Evolutionary conservation across 169 alveolate species (phyloP).

Genomic region (Cryptosporidium meleagridis): DNA sequence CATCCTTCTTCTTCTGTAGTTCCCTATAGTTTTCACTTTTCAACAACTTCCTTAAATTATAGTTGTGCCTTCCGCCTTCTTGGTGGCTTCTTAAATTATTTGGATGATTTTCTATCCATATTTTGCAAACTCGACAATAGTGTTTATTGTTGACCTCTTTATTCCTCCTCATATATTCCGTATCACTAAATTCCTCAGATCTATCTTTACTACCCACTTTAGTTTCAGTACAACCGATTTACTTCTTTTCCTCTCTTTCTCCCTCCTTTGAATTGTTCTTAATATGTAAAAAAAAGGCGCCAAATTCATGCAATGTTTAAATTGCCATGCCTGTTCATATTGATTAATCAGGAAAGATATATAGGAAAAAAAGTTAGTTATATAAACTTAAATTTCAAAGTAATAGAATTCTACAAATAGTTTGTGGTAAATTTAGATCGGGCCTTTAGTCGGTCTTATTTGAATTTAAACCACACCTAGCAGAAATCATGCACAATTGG

Average conservation of each 20-base stretch:
- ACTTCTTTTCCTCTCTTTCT: not conserved
- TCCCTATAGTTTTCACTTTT: slow-evolving; percentile 44
- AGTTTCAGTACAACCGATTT: not conserved
- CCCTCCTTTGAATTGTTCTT: not conserved
- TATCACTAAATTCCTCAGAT: not conserved
- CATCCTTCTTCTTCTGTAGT: slow-evolving; percentile 6
- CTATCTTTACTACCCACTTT: not conserved
- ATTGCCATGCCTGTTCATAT: not conserved
- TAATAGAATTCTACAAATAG: not conserved
- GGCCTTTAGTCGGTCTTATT: not conserved
- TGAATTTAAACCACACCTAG: slow-evolving; percentile 35
- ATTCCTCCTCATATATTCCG: slow-evolving; percentile 8
- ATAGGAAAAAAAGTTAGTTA: not conserved
- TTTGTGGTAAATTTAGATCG: not conserved
- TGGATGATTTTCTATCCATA: slow-evolving; percentile 67
- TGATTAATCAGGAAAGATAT: not conserved
- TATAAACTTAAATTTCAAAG: not conserved
- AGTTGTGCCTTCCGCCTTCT: slow-evolving; percentile 66
- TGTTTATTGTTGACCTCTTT: slow-evolving; percentile 9
- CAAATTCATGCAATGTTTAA: not conserved
- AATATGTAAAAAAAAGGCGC: not conserved
- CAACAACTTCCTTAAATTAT: slow-evolving; percentile 26
- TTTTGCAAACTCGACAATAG: slow-evolving; percentile 52
- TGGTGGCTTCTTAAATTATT: slow-evolving; percentile 46
- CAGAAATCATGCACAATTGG: slow-evolving; percentile 77